These are phyloP conservation scores for Fusarium pilosicola DNA, from an alignment of 2,329 filamentous ascomycete genomes.

Conservation along the genomic window DNA sequence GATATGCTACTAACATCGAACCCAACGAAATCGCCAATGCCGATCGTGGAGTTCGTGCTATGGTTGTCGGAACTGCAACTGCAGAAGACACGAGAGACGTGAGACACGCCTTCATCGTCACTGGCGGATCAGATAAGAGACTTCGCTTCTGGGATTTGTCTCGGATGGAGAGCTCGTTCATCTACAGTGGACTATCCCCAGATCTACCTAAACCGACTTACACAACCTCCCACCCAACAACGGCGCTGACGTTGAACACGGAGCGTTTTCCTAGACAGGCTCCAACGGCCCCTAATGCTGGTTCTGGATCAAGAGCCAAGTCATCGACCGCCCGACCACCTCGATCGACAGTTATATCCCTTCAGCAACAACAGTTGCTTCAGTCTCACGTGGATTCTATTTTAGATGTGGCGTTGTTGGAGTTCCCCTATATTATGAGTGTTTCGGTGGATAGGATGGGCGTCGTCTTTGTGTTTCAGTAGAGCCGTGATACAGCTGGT, in stretches of 20 bases:
- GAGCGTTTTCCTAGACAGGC: conserved; percentile 64
- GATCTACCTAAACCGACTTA: conserved; percentile 82
- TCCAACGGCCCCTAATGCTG: conserved; percentile 46
- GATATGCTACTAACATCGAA: conserved; percentile 82
- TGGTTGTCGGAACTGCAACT: conserved; percentile 79
- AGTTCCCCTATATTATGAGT: conserved; percentile 92
- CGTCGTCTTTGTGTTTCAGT: conserved; percentile 83
- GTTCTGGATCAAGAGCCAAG: conserved; percentile 47
- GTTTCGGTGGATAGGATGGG: conserved; percentile 90
- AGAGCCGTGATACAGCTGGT: conserved; percentile 30
- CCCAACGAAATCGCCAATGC: conserved; percentile 62
- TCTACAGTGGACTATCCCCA: conserved; percentile 80
- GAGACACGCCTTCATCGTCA: conserved; percentile 84
- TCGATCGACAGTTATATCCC: conserved; percentile 84
- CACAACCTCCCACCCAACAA: conserved; percentile 68
- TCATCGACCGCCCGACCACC: conserved; percentile 60
- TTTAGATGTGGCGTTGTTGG: conserved; percentile 86
- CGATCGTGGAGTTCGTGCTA: conserved; percentile 77
- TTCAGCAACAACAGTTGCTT: conserved; percentile 87
- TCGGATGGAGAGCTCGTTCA: conserved; percentile 78
- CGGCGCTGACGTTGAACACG: conserved; percentile 71
- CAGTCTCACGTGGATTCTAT: conserved; percentile 89
- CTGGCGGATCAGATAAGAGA: conserved; percentile 88
- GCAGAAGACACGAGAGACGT: conserved; percentile 75
- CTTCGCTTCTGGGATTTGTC: conserved; percentile 93